A percentile compares a stretch with the other conserved stretches of the same genome.
Evolutionary conservation across 345 rosid species (phyloP).

Genomic region (Lumnitzera racemosa): DNA sequence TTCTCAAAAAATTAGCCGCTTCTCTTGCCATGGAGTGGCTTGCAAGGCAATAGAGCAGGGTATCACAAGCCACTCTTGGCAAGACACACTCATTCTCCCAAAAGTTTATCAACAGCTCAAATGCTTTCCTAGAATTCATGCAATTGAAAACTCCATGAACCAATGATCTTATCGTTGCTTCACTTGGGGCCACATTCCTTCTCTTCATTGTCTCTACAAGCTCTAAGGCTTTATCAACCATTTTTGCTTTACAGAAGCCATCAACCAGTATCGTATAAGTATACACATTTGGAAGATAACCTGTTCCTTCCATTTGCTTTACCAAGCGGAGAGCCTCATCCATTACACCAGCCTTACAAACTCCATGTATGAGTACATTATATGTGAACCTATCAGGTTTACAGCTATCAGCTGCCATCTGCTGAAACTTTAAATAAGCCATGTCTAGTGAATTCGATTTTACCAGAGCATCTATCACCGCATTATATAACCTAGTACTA

Average conservation of each 20-base stretch:
- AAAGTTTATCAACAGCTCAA: conserved; percentile 38
- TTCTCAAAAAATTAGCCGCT: conserved; percentile 48
- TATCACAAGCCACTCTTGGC: conserved; percentile 47
- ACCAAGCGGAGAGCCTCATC: conserved; percentile 79
- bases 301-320: conserved; percentile 74
- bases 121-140: conserved; percentile 41
- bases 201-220: conserved; percentile 47
- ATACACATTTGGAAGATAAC: conserved; percentile 63
- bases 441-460: conserved; percentile 75
- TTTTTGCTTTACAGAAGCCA: conserved; percentile 72
- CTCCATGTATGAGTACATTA: conserved; percentile 84
- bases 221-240: conserved; percentile 58
- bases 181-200: conserved; percentile 53
- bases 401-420: conserved; percentile 72
- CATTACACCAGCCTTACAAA: conserved; percentile 67
- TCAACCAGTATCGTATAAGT: conserved; percentile 71
- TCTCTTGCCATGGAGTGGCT: conserved; percentile 64
- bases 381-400: conserved; percentile 85
- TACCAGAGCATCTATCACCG: conserved; percentile 74
- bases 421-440: conserved; percentile 89
- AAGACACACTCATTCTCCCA: conserved; percentile 41
- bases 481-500: conserved; percentile 78
- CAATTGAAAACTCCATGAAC: conserved; percentile 69
- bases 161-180: conserved; percentile 76
- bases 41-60: conserved; percentile 58